These are phyloP conservation scores for Citrus glauca DNA, from an alignment of 345 rosid genomes.

Conservation along the genomic window DNA sequence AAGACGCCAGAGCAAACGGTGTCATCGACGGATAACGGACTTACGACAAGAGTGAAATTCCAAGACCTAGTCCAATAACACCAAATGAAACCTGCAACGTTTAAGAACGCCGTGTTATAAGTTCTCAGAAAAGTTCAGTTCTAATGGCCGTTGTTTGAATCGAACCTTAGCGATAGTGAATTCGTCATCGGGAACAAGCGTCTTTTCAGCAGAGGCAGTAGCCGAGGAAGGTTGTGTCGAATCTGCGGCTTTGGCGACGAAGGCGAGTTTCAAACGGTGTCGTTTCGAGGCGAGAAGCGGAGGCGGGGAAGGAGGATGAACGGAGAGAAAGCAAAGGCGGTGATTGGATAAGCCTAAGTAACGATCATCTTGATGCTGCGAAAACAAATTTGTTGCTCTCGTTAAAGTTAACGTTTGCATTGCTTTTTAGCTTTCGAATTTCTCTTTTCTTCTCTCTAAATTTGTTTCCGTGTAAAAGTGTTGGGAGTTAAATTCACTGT, in stretches of 20 bases:
- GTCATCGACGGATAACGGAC: slow-evolving; percentile 17
- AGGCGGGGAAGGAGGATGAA: slow-evolving; percentile 18
- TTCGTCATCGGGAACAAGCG: slow-evolving; percentile 63
- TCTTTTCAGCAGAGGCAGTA: slow-evolving; percentile 32
- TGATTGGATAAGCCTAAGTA: slow-evolving; percentile 14
- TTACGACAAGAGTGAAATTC: slow-evolving; percentile 80
- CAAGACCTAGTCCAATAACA: slow-evolving; percentile 76
- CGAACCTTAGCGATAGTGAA: slow-evolving; percentile 77
- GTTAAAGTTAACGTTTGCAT: slow-evolving; percentile 36
- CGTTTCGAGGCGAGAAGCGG: slow-evolving; percentile 13
- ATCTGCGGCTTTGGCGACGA: slow-evolving; percentile 56
- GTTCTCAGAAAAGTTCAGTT: background rate
- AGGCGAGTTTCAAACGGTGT: slow-evolving; percentile 19
- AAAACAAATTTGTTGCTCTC: slow-evolving; percentile 22
- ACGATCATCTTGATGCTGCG: slow-evolving; percentile 15
- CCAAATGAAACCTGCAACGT: slow-evolving; percentile 83
- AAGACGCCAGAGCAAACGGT: background rate
- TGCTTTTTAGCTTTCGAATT: background rate
- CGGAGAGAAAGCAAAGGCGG: slow-evolving; percentile 28
- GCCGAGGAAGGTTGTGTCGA: slow-evolving; percentile 58
- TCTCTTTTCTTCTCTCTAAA: background rate
- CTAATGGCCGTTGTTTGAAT: background rate
- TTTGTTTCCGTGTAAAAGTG: background rate
- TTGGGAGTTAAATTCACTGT: background rate
- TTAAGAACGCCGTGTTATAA: background rate